These are phyloP conservation scores for Pseudonitzschia multiseries DNA, from an alignment of 108 stramenopile species.

Conservation along the genomic window DNA sequence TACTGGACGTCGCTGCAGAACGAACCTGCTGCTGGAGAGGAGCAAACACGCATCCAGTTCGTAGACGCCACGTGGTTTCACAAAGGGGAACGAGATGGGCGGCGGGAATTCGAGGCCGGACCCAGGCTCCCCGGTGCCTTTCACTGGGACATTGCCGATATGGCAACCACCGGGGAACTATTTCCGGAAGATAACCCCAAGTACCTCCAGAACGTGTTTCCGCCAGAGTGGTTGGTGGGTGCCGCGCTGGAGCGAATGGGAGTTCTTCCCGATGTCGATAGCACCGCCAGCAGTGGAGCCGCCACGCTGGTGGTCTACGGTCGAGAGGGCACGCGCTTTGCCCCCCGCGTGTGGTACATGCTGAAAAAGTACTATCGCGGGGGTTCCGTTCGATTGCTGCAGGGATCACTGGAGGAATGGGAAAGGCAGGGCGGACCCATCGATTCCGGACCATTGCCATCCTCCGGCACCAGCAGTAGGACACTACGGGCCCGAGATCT, in stretches of 20 bases:
- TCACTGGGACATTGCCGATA: slow-evolving; percentile 72
- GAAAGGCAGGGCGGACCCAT: slow-evolving; percentile 46
- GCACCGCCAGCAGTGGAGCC: neutral
- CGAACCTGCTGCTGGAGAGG: neutral
- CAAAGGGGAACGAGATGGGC: slow-evolving; percentile 38
- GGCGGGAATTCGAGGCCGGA: slow-evolving; percentile 43
- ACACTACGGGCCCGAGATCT: slow-evolving; percentile 32
- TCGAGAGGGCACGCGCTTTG: slow-evolving; percentile 47
- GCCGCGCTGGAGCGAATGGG: slow-evolving; percentile 49
- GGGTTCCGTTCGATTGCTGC: slow-evolving; percentile 45
- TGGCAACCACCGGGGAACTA: slow-evolving; percentile 29
- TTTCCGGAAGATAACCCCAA: slow-evolving; percentile 34
- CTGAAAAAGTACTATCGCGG: slow-evolving; percentile 44
- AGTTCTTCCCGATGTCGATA: slow-evolving; percentile 13
- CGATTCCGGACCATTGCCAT: slow-evolving; percentile 23
- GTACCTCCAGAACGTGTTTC: slow-evolving; percentile 24
- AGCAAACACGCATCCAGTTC: slow-evolving; percentile 21
- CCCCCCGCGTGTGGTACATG: slow-evolving; percentile 68
- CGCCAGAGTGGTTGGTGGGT: slow-evolving; percentile 44
- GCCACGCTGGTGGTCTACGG: slow-evolving; percentile 52
- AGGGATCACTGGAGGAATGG: slow-evolving; percentile 72
- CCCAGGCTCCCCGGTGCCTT: slow-evolving; percentile 63
- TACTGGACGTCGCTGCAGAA: neutral
- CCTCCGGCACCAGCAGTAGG: slow-evolving; percentile 2
- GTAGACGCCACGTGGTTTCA: slow-evolving; percentile 56